phyloP scores from a whole-genome alignment of 169 alveolate species.

The Miamiensis avidus region DNA sequence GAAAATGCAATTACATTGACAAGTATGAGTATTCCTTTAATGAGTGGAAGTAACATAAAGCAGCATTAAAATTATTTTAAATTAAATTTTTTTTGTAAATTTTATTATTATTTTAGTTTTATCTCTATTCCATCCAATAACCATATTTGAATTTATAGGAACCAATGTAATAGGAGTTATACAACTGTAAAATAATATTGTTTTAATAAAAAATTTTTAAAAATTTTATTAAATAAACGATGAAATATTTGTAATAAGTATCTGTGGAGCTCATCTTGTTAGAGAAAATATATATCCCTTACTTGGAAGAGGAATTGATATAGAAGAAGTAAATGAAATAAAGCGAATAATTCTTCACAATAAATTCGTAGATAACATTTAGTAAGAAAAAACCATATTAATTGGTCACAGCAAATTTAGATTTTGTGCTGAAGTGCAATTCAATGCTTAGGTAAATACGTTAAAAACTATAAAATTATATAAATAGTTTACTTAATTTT shows the following conservation, averaged over 20 bases:
- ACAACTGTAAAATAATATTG: neutral
- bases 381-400: neutral
- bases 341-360: neutral
- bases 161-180: neutral
- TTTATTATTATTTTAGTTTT: neutral
- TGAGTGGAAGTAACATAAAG: neutral
- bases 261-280: neutral
- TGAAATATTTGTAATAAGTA: neutral
- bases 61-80: neutral
- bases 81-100: too few species aligned
- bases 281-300: neutral
- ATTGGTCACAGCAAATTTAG: neutral
- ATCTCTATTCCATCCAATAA: neutral
- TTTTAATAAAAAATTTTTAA: too few species aligned
- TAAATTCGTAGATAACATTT: neutral
- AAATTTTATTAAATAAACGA: too few species aligned
- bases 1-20: neutral
- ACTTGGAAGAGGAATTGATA: neutral
- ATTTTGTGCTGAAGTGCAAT: neutral
- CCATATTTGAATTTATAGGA: neutral
- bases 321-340: neutral
- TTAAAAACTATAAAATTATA: too few species aligned
- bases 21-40: neutral
- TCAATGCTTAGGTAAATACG: neutral
- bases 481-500: too few species aligned